phyloP scores from a whole-genome alignment of 2,329 filamentous ascomycete genomes.

The Tolypocladium endophyticum region DNA sequence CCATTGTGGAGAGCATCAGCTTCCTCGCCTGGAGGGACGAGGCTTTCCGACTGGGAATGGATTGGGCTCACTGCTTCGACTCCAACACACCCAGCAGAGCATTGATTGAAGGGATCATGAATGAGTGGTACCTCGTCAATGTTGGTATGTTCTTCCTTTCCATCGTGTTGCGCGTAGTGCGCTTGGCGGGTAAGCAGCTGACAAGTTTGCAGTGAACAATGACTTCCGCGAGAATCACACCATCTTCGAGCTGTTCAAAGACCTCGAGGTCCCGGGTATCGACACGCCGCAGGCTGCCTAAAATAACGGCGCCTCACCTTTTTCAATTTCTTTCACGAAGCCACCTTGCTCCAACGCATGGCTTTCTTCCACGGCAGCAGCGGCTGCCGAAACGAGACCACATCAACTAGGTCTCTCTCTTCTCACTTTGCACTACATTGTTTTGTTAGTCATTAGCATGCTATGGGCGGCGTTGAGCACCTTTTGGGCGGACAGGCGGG shows the following conservation, averaged over 20 bases:
- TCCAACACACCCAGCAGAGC: slow-evolving; percentile 64
- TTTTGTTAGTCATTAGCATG: slow-evolving; percentile 10
- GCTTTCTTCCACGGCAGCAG: slow-evolving; percentile 3
- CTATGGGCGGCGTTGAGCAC: slow-evolving; percentile 3
- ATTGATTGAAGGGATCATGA: slow-evolving; percentile 74
- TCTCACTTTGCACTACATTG: slow-evolving; percentile 6
- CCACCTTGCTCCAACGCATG: slow-evolving; percentile 5
- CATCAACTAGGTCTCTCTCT: slow-evolving; percentile 4
- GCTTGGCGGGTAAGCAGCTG: not conserved
- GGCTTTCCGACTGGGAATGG: slow-evolving; percentile 81
- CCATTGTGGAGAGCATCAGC: slow-evolving; percentile 96
- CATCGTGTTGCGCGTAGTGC: not conserved
- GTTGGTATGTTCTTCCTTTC: slow-evolving; percentile 54
- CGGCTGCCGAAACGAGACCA: slow-evolving; percentile 2
- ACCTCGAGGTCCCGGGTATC: slow-evolving; percentile 57
- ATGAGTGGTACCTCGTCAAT: slow-evolving; percentile 88
- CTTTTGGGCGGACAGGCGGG: slow-evolving; percentile 8
- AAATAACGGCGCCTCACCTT: not conserved
- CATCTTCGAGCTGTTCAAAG: slow-evolving; percentile 81
- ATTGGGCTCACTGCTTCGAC: slow-evolving; percentile 90
- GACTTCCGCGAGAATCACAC: slow-evolving; percentile 80
- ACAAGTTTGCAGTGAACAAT: slow-evolving; percentile 65
- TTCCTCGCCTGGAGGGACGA: slow-evolving; percentile 99
- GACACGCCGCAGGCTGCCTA: slow-evolving; percentile 25
- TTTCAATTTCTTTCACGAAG: not conserved